Conservation (phyloP, 2,329 filamentous ascomycete genomes). For the Phoma sp. region DNA sequence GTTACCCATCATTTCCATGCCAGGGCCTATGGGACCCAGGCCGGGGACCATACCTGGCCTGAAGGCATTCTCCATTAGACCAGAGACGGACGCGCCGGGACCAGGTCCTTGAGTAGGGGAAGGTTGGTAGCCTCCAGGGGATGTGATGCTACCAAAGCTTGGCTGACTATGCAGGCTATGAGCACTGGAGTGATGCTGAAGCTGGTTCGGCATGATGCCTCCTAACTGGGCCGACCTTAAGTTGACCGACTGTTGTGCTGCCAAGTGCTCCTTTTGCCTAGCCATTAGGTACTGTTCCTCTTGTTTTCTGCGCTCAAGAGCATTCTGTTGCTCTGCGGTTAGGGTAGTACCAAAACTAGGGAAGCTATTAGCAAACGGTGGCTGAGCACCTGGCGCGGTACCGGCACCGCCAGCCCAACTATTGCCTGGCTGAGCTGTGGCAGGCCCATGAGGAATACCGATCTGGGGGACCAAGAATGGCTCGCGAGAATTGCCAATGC, state of each 20-base stretch:
- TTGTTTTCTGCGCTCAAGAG: conserved; percentile 92
- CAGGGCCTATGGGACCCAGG: conserved; percentile 55
- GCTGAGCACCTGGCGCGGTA: conserved; percentile 61
- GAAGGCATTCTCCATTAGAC: conserved; percentile 73
- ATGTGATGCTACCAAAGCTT: conserved; percentile 92
- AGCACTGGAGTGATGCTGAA: conserved; percentile 93
- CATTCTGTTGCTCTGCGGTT: conserved; percentile 97
- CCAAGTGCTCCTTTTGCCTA: conserved; percentile 90
- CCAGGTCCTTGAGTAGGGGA: conserved; percentile 63
- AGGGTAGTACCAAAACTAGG: conserved; percentile 96
- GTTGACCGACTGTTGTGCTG: conserved; percentile 80
- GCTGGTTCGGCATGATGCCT: conserved; percentile 63
- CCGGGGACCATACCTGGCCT: conserved; percentile 48
- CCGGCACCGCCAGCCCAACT: conserved; percentile 53
- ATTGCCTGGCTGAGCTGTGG: conserved; percentile 59
- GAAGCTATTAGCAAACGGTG: conserved; percentile 91
- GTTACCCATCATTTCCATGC: conserved; percentile 53
- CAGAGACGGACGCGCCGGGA: conserved; percentile 57
- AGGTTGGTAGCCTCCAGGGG: conserved; percentile 75
- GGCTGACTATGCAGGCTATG: conserved; percentile 97
- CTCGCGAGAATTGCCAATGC: conserved; percentile 96
- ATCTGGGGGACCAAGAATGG: conserved; percentile 98
- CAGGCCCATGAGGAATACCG: conserved; percentile 86
- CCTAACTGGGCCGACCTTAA: conserved; percentile 71
- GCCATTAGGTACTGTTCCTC: conserved; percentile 98